Evolutionary conservation across 176 grass and related monocot species (phyloP), one percentile per base, ranked within the genome.

Genomic region (Oryza glumipatula): DNA sequence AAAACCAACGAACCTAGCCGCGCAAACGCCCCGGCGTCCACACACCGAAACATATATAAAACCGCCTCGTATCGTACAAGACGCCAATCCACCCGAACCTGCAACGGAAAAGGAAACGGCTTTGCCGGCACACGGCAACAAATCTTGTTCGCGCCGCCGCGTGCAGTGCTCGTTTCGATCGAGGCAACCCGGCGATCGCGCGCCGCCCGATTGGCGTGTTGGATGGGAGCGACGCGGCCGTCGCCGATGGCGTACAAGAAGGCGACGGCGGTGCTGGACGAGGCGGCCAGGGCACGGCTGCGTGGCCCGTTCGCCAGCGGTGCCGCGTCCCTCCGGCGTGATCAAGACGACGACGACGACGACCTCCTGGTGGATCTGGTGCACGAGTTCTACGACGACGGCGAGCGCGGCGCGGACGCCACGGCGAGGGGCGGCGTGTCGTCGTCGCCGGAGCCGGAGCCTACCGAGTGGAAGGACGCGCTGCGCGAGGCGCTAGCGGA

Each of bases 311-410:
- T 82, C 56, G 44, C 24, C 30, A 11, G 91, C 36, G 84, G 70
- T 32, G 7, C n/a, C 67, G 48, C 41, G 47, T 23, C 68, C 65
- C 45, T 67, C 24, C 23, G 70, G 39, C 70, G 45, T 23, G 74
- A 74, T 38, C 84, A 91, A 8, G 86, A 70, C 73, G 66, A 38
- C 44, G 88, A 91, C 14, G 88, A 76, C 77, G 67, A 65, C 44
- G 88, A 91, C 54, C 79, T 86, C 19, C 84, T 98, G 79, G 87
- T 88, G 36, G 76, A 93, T 61, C 38, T 95, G 74, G 91, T 95
- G 10, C 64, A 90, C 54, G 90, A 92, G 69, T 98, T 98, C 88
- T 98, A 95, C 86, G 79, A 93, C 51, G 39, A 41, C 39, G 39
- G 39, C 39, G 85, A 71, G 6, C 74, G 69, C 71, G 76, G 70